phyloP scores from a whole-genome alignment of 2,329 filamentous ascomycete species.

The Rhynchosporium agropyri region DNA sequence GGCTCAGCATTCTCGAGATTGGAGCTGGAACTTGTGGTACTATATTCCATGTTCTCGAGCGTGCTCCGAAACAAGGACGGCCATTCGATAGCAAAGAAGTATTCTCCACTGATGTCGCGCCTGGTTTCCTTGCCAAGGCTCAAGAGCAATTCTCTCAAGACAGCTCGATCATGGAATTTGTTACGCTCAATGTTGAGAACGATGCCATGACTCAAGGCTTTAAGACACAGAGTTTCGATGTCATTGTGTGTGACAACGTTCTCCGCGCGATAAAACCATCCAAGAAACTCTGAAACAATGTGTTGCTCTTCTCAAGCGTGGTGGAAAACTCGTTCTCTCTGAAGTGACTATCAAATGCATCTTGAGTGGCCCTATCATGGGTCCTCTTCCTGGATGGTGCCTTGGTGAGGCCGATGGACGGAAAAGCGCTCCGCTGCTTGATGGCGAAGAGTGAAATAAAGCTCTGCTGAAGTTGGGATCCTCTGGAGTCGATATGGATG shows the following conservation, averaged over 20 bases:
- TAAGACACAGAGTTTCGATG: slow-evolving; percentile 27
- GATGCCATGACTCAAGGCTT: slow-evolving; percentile 34
- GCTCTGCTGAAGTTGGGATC: slow-evolving; percentile 13
- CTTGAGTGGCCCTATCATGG: slow-evolving; percentile 22
- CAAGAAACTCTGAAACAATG: slow-evolving; percentile 36
- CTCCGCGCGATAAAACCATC: slow-evolving; percentile 37
- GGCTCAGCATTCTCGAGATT: slow-evolving; percentile 35
- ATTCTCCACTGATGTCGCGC: slow-evolving; percentile 37
- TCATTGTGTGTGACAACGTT: slow-evolving; percentile 35
- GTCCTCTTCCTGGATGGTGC: slow-evolving; percentile 31
- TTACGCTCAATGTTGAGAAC: slow-evolving; percentile 34
- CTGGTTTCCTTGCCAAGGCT: slow-evolving; percentile 43
- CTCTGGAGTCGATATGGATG: slow-evolving; percentile 8
- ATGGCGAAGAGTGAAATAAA: slow-evolving; percentile 13
- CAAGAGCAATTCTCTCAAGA: slow-evolving; percentile 24
- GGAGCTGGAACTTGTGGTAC: slow-evolving; percentile 32
- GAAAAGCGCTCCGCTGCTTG: slow-evolving; percentile 10
- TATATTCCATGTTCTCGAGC: slow-evolving; percentile 20
- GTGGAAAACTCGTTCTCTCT: slow-evolving; percentile 38
- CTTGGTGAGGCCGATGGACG: slow-evolving; percentile 11
- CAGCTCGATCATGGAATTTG: slow-evolving; percentile 37
- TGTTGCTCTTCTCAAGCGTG: slow-evolving; percentile 38
- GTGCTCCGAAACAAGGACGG: not conserved
- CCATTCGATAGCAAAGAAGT: slow-evolving; percentile 8
- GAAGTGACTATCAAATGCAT: slow-evolving; percentile 35